Base-by-base conservation (phyloP, 2,329 filamentous ascomycete species). In the Trichophyton simii region DNA sequence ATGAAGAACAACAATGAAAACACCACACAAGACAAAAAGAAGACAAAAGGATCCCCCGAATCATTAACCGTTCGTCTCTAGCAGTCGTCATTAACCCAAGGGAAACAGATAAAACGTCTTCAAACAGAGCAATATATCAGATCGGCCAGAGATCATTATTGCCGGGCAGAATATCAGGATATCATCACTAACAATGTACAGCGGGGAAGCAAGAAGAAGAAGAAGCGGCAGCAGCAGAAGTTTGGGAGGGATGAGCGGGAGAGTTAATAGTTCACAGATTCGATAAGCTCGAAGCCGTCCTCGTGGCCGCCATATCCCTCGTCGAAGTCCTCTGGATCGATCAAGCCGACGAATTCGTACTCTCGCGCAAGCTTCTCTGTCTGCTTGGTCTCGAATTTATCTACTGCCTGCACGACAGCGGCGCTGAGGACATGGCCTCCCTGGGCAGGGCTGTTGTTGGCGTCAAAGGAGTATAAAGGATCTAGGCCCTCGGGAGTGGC, bases 341-440 rank as follows among this genome's bases (percentile, higher is more conserved):
- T 71, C 18, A 67, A 67, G 28, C 78, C 66, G 75, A 79, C 66
- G 76, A 77, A 77, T 68, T 84, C 82, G 66, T 84, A 85, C 72
- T 85, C 82, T 73, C 79, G 81, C 70, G 83, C 79, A 57, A 85
- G 70, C 72, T 83, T 82, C 72, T 83, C 80, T 1, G 81, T 84
- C 72, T 83, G 79, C 67, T 79, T 79, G 64, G 78, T 80, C 72
- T 85, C 82, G 68, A 79, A 85, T 65, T 77, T 78, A 74, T 83
- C 79, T 46, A 84, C 79, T 1, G 83, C 83, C 70, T 82, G 79
- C 61, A 76, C 77, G 38, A 85, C 74, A 9, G 83, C 82, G 15
- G 75, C 75, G 63, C 80, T 79, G 57, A 85, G 75, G 68, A 85
- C 78, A 68, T 82, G 80, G 71, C 80, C 80, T 46, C 82, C 82